phyloP scores from a whole-genome alignment of 495 filamentous ascomycete species.

The Neurospora sp. region DNA sequence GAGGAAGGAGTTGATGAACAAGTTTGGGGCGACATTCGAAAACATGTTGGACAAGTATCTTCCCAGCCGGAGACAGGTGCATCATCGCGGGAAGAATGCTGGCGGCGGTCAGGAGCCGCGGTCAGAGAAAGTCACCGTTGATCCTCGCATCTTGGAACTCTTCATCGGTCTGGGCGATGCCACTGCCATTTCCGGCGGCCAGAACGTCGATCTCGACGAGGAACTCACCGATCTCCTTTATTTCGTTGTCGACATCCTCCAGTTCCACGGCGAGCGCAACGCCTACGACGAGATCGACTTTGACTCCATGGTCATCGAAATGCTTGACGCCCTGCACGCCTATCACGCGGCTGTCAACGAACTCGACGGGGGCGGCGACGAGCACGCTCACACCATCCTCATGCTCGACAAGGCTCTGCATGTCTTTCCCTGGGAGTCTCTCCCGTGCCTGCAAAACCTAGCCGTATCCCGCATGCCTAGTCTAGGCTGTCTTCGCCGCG shows the following conservation, averaged over 20 bases:
- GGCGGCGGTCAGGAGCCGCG: conserved; percentile 12
- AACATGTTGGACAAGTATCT: conserved; percentile 77
- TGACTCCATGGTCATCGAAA: conserved; percentile 78
- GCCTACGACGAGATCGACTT: conserved; percentile 98
- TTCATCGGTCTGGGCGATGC: conserved; percentile 79
- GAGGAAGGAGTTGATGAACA: conserved; percentile 49
- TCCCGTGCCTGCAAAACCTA: conserved; percentile 72
- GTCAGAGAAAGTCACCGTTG: conserved; percentile 45
- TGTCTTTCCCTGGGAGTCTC: conserved; percentile 87
- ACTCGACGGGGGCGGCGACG: conserved; percentile 20
- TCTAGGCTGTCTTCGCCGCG: conserved; percentile 60
- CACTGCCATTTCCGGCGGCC: conserved; percentile 24
- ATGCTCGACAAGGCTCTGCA: conserved; percentile 90
- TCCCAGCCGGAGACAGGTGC: conserved; percentile 61
- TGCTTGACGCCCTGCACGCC: conserved; percentile 62
- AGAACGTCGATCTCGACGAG: conserved; percentile 68
- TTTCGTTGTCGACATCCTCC: conserved; percentile 91
- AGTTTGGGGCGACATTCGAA: conserved; percentile 68
- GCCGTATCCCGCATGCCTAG: conserved; percentile 79
- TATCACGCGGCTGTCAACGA: conserved; percentile 55
- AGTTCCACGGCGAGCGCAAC: conserved; percentile 92
- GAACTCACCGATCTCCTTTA: conserved; percentile 81
- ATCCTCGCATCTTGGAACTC: conserved; percentile 70
- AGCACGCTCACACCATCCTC: conserved; percentile 67
- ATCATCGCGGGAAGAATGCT: conserved; percentile 33